These are phyloP conservation scores for Casuarina glauca DNA, from an alignment of 306 rosid genomes.

Conservation along the genomic window DNA sequence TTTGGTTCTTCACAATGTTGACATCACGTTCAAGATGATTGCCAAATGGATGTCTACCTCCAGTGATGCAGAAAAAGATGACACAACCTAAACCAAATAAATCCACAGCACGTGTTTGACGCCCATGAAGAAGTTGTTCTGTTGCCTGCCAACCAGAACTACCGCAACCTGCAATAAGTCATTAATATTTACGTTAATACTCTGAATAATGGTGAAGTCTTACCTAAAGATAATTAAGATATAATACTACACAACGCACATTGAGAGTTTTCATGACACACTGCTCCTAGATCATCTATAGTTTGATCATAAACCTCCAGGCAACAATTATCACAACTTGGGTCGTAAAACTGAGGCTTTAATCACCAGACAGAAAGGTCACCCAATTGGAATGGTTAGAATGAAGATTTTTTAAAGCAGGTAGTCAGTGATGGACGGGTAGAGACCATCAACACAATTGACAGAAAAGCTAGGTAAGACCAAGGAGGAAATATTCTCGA, in stretches of 20 bases:
- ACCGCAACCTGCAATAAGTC: constrained; percentile 61
- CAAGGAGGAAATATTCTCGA: constrained; percentile 73
- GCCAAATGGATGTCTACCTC: constrained; percentile 90
- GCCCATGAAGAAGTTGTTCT: constrained; percentile 72
- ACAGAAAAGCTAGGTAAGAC: constrained; percentile 19
- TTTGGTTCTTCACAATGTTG: constrained; percentile 61
- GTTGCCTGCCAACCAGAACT: constrained; percentile 99
- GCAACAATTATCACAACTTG: neutral
- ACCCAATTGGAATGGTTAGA: neutral
- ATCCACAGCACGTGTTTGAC: constrained; percentile 96
- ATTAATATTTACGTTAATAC: neutral
- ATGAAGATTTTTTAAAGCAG: neutral
- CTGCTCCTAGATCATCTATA: neutral
- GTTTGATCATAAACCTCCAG: neutral
- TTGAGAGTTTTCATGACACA: neutral
- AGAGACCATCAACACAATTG: neutral
- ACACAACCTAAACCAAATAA: constrained; percentile 83
- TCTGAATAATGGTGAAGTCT: neutral
- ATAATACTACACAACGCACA: neutral
- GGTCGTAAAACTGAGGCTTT: neutral
- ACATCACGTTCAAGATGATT: constrained; percentile 77
- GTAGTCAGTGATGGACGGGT: neutral
- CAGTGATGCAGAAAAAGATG: constrained; percentile 76
- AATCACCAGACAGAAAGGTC: neutral
- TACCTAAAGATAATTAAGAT: neutral